Conservation (phyloP, 352 stramenopile species). For the Globisporangium spinosum region DNA sequence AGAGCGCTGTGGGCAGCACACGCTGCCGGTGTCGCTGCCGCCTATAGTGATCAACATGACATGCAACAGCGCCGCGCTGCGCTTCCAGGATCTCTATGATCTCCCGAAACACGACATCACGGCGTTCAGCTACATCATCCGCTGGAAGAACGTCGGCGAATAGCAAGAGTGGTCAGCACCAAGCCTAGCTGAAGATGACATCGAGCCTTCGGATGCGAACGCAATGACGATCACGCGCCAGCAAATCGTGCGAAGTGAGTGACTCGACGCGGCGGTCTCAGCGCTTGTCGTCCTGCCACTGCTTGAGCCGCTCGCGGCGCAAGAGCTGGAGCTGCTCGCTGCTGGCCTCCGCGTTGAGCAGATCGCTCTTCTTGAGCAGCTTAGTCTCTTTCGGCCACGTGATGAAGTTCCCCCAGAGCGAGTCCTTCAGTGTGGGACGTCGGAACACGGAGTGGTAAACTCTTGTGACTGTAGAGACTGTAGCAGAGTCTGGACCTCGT, state of each 20-base stretch:
- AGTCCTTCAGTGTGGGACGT: conserved; percentile 29
- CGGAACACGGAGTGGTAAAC: conserved; percentile 61
- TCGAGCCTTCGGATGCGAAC: not conserved
- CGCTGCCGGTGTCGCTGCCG: conserved; percentile 58
- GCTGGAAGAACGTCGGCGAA: conserved; percentile 34
- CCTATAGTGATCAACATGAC: conserved; percentile 60
- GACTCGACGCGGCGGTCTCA: conserved; percentile 64
- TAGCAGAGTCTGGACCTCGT: conserved; percentile 30
- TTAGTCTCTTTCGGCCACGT: conserved; percentile 63
- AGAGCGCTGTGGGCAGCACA: conserved; percentile 53
- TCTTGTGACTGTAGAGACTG: conserved; percentile 39
- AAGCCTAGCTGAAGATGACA: not conserved
- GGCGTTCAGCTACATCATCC: conserved; percentile 61
- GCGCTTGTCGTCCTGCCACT: conserved; percentile 75
- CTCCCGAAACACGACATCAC: conserved; percentile 59
- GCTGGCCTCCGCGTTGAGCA: conserved; percentile 17
- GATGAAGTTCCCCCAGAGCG: conserved; percentile 47
- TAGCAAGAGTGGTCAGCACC: not conserved
- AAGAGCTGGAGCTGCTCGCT: conserved; percentile 34
- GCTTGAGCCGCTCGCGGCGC: conserved; percentile 68
- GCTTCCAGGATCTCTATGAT: conserved; percentile 77
- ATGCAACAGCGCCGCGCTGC: conserved; percentile 43
- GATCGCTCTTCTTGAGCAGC: conserved; percentile 27
- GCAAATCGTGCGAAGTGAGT: conserved; percentile 60
- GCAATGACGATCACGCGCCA: conserved; percentile 53